Evolutionary conservation across 139 green algal genomes (phyloP).

Genomic region (Edaphochlamys debaryana): DNA sequence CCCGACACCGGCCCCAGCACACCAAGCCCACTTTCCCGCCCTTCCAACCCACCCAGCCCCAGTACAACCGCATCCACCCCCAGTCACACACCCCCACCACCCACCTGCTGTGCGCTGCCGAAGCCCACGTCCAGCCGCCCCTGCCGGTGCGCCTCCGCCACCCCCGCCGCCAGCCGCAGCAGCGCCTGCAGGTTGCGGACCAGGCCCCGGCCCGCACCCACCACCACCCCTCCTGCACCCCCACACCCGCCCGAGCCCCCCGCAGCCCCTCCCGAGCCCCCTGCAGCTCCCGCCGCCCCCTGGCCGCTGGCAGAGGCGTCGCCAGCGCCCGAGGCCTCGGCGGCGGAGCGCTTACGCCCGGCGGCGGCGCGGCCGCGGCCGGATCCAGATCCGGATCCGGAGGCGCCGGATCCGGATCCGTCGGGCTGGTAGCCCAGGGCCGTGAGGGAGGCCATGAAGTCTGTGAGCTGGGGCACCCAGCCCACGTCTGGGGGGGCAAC

Average conservation of each 20-base stretch:
- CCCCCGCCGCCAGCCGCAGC: conserved; percentile 24
- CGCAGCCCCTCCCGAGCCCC: too few relatives aligned
- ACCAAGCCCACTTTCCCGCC: too few relatives aligned
- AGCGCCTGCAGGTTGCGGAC: conserved; percentile 13
- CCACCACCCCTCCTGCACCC: background rate
- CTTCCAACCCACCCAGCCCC: too few relatives aligned
- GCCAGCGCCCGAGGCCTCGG: background rate
- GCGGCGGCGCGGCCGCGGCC: background rate
- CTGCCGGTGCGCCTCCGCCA: background rate
- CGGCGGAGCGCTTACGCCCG: conserved; percentile 1
- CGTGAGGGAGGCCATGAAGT: background rate
- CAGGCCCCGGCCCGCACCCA: background rate
- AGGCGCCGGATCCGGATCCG: too few relatives aligned
- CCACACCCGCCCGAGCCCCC: too few relatives aligned
- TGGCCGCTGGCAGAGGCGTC: too few relatives aligned
- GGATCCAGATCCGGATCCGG: too few relatives aligned
- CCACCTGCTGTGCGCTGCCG: conserved; percentile 3
- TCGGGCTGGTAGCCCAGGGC: conserved; percentile 1
- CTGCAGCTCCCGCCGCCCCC: too few relatives aligned
- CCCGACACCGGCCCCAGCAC: too few relatives aligned
- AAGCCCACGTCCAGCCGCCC: conserved; percentile 31
- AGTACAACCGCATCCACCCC: too few relatives aligned
- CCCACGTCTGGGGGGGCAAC: background rate
- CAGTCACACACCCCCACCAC: too few relatives aligned
- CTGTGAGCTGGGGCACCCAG: conserved; percentile 11